Evolutionary conservation across 2,329 filamentous ascomycete species (phyloP).

Genomic region (Xylaria sp.): DNA sequence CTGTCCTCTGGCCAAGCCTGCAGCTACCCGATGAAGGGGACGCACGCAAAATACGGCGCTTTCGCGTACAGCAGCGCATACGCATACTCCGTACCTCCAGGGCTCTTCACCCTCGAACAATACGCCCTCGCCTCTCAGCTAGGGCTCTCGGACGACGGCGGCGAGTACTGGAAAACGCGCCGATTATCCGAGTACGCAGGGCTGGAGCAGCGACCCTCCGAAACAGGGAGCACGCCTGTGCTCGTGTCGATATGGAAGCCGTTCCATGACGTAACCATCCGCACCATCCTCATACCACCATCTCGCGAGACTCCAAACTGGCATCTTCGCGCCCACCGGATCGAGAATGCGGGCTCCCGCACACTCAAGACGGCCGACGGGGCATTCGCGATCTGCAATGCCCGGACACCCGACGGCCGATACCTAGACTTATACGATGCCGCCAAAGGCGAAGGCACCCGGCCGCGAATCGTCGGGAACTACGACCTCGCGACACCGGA

Average conservation of each 20-base stretch:
- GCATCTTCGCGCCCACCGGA: conserved; percentile 73
- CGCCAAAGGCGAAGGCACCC: conserved; percentile 60
- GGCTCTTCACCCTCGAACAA: conserved; percentile 79
- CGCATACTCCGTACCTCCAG: conserved; percentile 80
- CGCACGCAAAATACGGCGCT: conserved; percentile 82
- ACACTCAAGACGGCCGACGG: conserved; percentile 78
- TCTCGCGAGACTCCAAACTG: conserved; percentile 69
- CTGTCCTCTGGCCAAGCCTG: conserved; percentile 82
- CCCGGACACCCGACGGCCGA: conserved; percentile 59
- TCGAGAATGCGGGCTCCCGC: conserved; percentile 62
- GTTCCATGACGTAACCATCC: conserved; percentile 73
- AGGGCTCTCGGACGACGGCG: conserved; percentile 79
- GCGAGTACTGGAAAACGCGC: conserved; percentile 83
- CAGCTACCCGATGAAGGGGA: conserved; percentile 82
- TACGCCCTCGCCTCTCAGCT: conserved; percentile 80
- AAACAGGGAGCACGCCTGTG: conserved; percentile 57
- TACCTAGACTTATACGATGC: conserved; percentile 62
- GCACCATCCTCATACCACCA: conserved; percentile 73
- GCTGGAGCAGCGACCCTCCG: conserved; percentile 61
- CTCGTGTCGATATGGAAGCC: conserved; percentile 77
- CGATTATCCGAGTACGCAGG: conserved; percentile 71
- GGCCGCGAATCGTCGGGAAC: conserved; percentile 67
- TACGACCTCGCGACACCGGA: conserved; percentile 67
- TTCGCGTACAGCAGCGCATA: conserved; percentile 83
- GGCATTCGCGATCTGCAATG: conserved; percentile 74